Evolutionary conservation across 768 basidiomycete species (phyloP).

Genomic region (Neoboletus magnificus): DNA sequence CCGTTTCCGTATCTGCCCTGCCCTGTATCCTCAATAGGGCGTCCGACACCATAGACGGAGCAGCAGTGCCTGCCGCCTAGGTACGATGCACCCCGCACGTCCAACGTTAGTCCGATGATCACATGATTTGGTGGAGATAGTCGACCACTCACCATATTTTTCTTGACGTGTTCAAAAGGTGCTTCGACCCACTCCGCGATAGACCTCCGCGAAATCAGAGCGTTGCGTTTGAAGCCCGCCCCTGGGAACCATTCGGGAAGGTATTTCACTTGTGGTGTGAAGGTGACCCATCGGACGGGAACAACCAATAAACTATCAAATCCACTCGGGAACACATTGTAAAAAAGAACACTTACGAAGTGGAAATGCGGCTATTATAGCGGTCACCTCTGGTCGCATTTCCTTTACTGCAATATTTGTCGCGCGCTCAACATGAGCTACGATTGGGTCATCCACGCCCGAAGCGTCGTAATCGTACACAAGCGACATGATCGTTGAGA

Average conservation of each 20-base stretch:
- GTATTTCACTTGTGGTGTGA: constrained; percentile 9
- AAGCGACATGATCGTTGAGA: constrained; percentile 22
- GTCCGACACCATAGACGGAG: constrained; percentile 25
- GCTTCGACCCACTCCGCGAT: constrained; percentile 13
- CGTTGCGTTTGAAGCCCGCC: constrained; percentile 19
- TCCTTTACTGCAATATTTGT: constrained; percentile 6
- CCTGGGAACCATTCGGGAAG: constrained; percentile 27
- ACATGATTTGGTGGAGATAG: not conserved
- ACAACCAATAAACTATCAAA: not conserved
- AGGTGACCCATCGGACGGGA: not conserved
- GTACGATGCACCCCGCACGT: not conserved
- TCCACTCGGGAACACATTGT: not conserved
- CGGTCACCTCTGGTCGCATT: constrained; percentile 15
- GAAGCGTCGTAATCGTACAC: constrained; percentile 24
- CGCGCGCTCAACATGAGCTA: constrained; percentile 15
- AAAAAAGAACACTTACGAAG: constrained; percentile 11
- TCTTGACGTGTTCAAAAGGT: constrained; percentile 25
- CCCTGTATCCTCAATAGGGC: constrained; percentile 13
- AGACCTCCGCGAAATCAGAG: constrained; percentile 5
- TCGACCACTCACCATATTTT: constrained; percentile 14
- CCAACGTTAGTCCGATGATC: not conserved
- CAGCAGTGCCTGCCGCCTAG: constrained; percentile 20
- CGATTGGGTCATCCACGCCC: constrained; percentile 19
- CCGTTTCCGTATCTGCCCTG: constrained; percentile 1
- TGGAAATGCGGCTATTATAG: constrained; percentile 15